Base-by-base conservation (phyloP, 768 basidiomycete species). In the Russula griseocarnosa region DNA sequence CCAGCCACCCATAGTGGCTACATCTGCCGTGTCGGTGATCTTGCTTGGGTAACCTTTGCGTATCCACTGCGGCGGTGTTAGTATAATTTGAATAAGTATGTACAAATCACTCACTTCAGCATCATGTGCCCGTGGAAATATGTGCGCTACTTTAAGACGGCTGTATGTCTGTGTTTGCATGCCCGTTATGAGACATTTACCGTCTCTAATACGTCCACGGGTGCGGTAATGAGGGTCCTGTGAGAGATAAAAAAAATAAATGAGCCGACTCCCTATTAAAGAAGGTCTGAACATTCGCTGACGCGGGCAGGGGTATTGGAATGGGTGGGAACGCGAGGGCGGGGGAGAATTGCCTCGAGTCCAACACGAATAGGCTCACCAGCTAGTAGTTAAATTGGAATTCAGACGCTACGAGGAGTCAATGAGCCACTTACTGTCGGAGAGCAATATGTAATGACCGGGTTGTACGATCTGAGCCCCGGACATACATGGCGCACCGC, bases 61-160 rank as follows among this genome's bases (percentile, higher is more conserved):
- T 30, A 38, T 14, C 55, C 55, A 62, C 61, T 57, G 55, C 22
- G n/a, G 16, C n/a, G 18, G 42, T 18, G n/a, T 20, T 38, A 16
- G 16, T n/a, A n/a, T 18, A 13, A 50, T 2, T 30, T 26, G n/a
- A 49, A 49, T 9, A n/a, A 46, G 22, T 38, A 18, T 20, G 1
- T n/a, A 56, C 26, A n/a, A 3, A 22, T 14, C 0, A 3, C 53
- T 54, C 53, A 55, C 60, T 14, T 61, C 60, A 20, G 5, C 18
- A n/a, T 55, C 44, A 40, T 61, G 61, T 30, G 5, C 26, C 26
- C 53, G 61, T 3, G 54, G 61, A 61, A 61, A 61, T 38, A 55
- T 61, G 36, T 61, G 61, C 2, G 36, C 44, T 22, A 34, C 53
- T 50, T 55, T 8, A 20, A 55, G 61, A 38, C 54, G 36, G 38